Evolutionary conservation across 2,329 filamentous ascomycete species (phyloP).

Genomic region (Podosphaera fusca): DNA sequence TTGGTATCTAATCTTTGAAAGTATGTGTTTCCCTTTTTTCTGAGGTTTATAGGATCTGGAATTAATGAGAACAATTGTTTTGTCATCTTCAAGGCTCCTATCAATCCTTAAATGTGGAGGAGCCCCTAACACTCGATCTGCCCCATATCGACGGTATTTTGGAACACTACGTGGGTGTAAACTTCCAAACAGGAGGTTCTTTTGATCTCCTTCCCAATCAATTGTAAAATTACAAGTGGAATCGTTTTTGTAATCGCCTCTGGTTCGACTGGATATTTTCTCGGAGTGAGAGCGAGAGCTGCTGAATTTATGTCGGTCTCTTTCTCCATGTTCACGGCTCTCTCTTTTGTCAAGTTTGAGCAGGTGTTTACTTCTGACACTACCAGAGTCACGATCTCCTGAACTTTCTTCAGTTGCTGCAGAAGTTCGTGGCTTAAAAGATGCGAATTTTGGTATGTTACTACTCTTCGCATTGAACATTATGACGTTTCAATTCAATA

Average conservation of each 20-base stretch:
- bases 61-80: conserved; percentile 24
- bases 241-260: neutral
- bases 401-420: neutral
- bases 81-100: conserved; percentile 26
- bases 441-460: conserved; percentile 45
- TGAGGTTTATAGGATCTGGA: conserved; percentile 17
- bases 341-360: neutral
- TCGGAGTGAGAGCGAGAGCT: neutral
- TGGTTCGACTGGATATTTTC: neutral
- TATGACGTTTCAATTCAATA: neutral
- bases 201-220: conserved; percentile 54
- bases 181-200: conserved; percentile 52
- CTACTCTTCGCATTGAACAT: conserved; percentile 10
- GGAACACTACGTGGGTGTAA: conserved; percentile 52
- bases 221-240: conserved; percentile 26
- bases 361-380: neutral
- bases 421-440: conserved; percentile 35
- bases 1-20: conserved; percentile 20
- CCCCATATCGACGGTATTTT: conserved; percentile 42
- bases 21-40: conserved; percentile 22
- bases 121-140: conserved; percentile 48
- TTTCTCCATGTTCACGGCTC: neutral
- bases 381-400: neutral
- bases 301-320: neutral
- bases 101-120: conserved; percentile 39